phyloP scores from a whole-genome alignment of 2,329 filamentous ascomycete genomes.

The Colletotrichum sp. region DNA sequence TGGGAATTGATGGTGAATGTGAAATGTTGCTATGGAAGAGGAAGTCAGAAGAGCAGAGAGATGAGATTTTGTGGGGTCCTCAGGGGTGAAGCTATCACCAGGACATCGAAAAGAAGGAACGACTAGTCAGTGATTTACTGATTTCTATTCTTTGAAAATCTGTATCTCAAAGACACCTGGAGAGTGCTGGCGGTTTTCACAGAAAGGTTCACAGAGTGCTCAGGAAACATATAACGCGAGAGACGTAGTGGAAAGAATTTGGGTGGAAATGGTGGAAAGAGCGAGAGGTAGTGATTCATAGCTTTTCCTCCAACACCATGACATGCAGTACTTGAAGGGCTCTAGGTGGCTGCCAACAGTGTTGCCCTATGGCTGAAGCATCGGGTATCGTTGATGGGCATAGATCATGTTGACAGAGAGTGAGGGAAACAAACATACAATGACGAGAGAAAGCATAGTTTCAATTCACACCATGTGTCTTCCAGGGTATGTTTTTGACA shows the following conservation, averaged over 20 bases:
- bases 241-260: not conserved
- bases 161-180: not conserved
- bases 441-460: not conserved
- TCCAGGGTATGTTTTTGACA: not conserved
- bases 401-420: not conserved
- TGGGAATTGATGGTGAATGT: not conserved
- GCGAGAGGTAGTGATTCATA: not conserved
- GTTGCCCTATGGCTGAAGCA: not conserved
- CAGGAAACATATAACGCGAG: not conserved
- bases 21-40: not conserved
- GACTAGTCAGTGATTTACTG: not conserved
- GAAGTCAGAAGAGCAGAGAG: not conserved
- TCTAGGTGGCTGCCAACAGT: fast-evolving
- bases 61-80: not conserved
- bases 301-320: not conserved
- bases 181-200: not conserved
- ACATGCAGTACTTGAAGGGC: not conserved
- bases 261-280: not conserved
- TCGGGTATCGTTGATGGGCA: no score
- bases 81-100: not conserved
- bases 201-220: not conserved
- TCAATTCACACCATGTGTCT: not conserved
- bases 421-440: not conserved
- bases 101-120: not conserved
- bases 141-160: not conserved